These are phyloP conservation scores for Crithidia acanthocephali DNA, from an alignment of 208 protist genomes.

Conservation along the genomic window DNA sequence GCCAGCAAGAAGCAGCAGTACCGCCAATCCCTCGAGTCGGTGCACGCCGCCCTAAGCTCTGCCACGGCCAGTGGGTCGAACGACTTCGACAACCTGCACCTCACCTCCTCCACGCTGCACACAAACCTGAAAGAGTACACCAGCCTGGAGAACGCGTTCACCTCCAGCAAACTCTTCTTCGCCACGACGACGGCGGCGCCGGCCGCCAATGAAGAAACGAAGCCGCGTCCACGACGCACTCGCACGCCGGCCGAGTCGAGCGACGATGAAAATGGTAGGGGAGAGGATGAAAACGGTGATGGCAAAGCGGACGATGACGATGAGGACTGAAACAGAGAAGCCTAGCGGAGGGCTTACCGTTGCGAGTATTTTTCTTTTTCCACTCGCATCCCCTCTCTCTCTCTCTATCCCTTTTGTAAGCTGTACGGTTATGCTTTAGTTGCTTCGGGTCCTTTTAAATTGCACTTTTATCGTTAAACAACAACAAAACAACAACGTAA, in stretches of 20 bases:
- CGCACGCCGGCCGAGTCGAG: not conserved
- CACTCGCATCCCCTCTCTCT: not conserved
- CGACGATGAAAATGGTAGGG: not conserved
- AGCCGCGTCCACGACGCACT: not conserved
- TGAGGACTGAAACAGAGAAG: not conserved
- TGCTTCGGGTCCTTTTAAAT: too few species aligned
- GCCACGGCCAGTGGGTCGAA: constrained; percentile 21
- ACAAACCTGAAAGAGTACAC: constrained; percentile 59
- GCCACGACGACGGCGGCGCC: constrained; percentile 4
- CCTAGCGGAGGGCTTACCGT: not conserved
- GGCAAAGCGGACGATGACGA: too few species aligned
- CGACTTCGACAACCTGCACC: constrained; percentile 70
- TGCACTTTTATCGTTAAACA: too few species aligned
- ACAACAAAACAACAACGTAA: too few species aligned
- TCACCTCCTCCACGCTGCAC: constrained; percentile 64
- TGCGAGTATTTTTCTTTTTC: too few species aligned
- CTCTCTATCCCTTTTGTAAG: constrained; percentile 4
- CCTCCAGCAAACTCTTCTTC: constrained; percentile 74
- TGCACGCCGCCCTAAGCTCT: constrained; percentile 15
- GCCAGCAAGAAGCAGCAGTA: constrained; percentile 54
- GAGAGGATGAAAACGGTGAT: not conserved
- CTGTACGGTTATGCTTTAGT: too few species aligned
- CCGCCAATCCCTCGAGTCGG: constrained; percentile 16
- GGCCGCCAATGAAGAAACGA: not conserved
- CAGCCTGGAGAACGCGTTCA: constrained; percentile 69